Evolutionary conservation across 2,329 filamentous ascomycete genomes (phyloP), one percentile per base, ranked within the genome.

Genomic region (Trichoderma atrobrunneum): DNA sequence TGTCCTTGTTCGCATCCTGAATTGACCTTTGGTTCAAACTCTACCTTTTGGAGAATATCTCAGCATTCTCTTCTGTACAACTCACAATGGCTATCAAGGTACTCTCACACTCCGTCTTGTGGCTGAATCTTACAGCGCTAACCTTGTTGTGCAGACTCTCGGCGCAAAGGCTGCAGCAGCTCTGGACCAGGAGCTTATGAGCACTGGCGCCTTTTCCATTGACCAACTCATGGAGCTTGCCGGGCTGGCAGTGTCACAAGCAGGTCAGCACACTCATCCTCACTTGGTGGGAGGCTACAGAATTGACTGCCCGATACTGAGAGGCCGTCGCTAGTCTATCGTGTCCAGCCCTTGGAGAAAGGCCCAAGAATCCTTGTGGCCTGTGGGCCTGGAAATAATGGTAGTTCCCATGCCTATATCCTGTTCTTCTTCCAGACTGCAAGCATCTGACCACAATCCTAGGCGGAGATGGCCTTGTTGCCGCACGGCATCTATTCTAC

Each of bases 201-300:
- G 90, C 79, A 88, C 89, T 12, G 89, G 91, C 1, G 94, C 93
- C 10, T 99, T 97, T 83, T 97, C 94, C 12, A 88, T 99, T 70
- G 96, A 98, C 79, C 96, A 99, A 82, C 86, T 99, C 63, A 98
- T 99, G 96, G 96, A 98, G 80, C 85, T 99, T 8, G 96, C 96
- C 57, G 96, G 96, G 0, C 87, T 99, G 0, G 95, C 94, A 1
- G 94, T 98, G 30, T 95, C 95, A 14, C 94, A 98, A 85, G 94
- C 92, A 65, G 90, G 94, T 95, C 79, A 72, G 85, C 74, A 26
- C 12, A 12, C 7, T 63, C 7, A 30, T 26, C 24, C 7, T 57
- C 16, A 24, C 34, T 30, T 43, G 32, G 21, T 16, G 26, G 24
- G n/a, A 28, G 16, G 57, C 24, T 56, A 8, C 51, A 5, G n/a